A percentile compares a stretch with the other conserved stretches of the same genome.
Conservation (phyloP, 1,284 basidiomycete species). For the Retiboletus fuscus region DNA sequence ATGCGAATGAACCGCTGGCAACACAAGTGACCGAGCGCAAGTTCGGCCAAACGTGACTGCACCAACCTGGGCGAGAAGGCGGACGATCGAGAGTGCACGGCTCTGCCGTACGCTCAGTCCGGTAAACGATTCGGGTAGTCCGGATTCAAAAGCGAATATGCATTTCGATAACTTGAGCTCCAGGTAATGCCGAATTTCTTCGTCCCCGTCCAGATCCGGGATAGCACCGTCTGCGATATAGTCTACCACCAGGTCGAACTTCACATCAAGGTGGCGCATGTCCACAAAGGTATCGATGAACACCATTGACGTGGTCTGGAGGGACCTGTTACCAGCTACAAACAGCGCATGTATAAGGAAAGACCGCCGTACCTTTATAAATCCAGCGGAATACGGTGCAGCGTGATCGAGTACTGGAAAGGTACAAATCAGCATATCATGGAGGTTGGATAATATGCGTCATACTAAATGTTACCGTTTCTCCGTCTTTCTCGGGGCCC, state of each 20-base stretch:
- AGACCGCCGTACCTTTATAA: conserved; percentile 2
- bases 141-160: not conserved
- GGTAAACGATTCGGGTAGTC: not conserved
- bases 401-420: too few relatives aligned
- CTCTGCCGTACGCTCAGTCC: conserved; percentile 14
- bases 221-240: conserved; percentile 24
- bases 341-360: conserved; percentile 11
- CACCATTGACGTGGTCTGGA: not conserved
- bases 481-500: not conserved
- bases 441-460: not conserved
- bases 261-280: not conserved
- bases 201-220: conserved; percentile 26
- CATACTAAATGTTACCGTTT: not conserved
- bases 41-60: conserved; percentile 8
- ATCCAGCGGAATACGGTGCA: conserved; percentile 8
- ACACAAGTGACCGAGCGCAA: not conserved
- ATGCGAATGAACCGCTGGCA: conserved; percentile 10
- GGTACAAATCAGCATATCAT: not conserved
- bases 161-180: conserved; percentile 4
- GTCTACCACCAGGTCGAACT: conserved; percentile 25
- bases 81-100: not conserved
- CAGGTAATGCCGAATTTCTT: conserved; percentile 5
- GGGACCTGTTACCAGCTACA: conserved; percentile 8
- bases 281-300: conserved; percentile 11
- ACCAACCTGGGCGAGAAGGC: conserved; percentile 9